Evolutionary conservation across 768 basidiomycete species (phyloP).

Genomic region (Phaffia australis): DNA sequence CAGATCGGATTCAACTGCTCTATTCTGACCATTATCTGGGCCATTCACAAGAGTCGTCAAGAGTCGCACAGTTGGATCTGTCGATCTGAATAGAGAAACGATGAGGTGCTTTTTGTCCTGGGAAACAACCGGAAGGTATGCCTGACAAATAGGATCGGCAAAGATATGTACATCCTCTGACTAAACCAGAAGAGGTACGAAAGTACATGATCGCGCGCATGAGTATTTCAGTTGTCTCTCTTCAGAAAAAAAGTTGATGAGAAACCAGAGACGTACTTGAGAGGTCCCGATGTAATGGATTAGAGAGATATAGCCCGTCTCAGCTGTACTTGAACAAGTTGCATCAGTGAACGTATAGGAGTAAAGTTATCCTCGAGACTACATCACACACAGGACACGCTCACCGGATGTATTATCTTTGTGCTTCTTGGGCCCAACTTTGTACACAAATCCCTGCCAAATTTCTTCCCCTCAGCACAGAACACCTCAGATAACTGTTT

Average conservation of each 20-base stretch:
- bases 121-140: conserved; percentile 17
- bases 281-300: conserved; percentile 18
- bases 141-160: conserved; percentile 5
- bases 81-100: conserved; percentile 11
- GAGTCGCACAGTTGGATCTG: background rate
- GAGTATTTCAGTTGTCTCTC: background rate
- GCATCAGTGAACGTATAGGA: background rate
- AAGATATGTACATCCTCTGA: conserved; percentile 8
- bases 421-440: conserved; percentile 8
- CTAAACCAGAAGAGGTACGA: background rate
- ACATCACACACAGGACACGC: too few relatives aligned
- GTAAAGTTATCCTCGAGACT: too few relatives aligned
- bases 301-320: conserved; percentile 13
- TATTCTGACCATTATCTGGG: background rate
- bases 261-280: conserved; percentile 4
- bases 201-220: too few relatives aligned
- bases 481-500: background rate
- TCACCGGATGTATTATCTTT: conserved; percentile 16
- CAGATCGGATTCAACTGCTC: background rate
- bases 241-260: background rate
- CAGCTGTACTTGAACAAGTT: background rate
- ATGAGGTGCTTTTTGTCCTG: conserved; percentile 15
- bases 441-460: conserved; percentile 22
- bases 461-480: too few relatives aligned
- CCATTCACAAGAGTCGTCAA: background rate